Evolutionary conservation across 2,329 filamentous ascomycete genomes (phyloP), one percentile per base, ranked within the genome.

Genomic region (Penicillium palitans): DNA sequence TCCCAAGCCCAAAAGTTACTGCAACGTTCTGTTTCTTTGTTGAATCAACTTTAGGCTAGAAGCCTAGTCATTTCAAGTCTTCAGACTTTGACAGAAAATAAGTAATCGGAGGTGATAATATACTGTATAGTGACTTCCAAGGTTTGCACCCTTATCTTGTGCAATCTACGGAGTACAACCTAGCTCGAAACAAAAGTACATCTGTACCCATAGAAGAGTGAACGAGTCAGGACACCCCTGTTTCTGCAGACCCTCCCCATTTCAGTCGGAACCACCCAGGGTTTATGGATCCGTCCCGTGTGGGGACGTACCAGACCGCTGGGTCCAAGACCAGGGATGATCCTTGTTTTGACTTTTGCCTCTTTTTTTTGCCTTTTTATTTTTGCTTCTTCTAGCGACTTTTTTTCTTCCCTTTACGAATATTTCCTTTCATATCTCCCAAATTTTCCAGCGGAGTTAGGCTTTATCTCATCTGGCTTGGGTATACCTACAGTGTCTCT

Each of bases 231-330:
- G 40, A 44, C 31, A 37, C 40, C 47, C 41, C 24, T 49, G 52
- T 41, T 29, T 47, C 31, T 48, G 52, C 35, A 48, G 6, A 31
- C 12, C 12, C 31, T 33, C 31, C 31, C 31, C 5, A 33, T 33
- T 33, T 33, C 31, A 50, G 10, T 56, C 19, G 29, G 29, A 52
- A 51, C 24, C 24, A 21, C 33, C 24, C 39, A 57, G 39, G 39
- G 54, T n/a, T 45, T 44, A 44, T 40, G 37, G 37, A 19, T 35
- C 40, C 27, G 31, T 37, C 37, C 46, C 53, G 27, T 37, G 55
- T 42, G 55, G 55, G 25, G 56, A 35, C 9, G 31, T 29, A 21
- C 53, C 53, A 39, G 39, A 45, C 21, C 31, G 47, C 4, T 19
- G 47, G 54, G 54, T 52, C 40, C 13, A 21, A 44, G 27, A 10